Conservation (phyloP, 306 rosid genomes). For the Corylus heterophylla region DNA sequence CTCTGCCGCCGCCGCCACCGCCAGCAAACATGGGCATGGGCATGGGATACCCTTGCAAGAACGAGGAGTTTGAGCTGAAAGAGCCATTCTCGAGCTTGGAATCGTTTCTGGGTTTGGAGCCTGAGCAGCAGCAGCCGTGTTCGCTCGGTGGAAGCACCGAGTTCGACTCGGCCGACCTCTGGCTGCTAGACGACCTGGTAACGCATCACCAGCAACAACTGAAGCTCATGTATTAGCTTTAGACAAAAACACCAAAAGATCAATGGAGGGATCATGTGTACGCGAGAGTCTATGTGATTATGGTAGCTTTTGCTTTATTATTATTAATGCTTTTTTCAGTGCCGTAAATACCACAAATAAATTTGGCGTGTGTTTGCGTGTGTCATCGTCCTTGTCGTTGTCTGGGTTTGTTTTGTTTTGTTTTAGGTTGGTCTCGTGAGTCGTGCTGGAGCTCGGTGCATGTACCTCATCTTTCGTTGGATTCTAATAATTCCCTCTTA, state of each 20-base stretch:
- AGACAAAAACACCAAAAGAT: neutral
- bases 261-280: neutral
- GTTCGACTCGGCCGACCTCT: conserved; percentile 35
- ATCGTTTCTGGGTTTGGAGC: conserved; percentile 61
- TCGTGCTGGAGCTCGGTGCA: conserved; percentile 25
- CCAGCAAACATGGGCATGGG: neutral
- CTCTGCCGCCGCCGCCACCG: neutral
- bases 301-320: no score
- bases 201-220: conserved; percentile 30
- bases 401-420: neutral
- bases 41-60: neutral
- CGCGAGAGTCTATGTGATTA: no score
- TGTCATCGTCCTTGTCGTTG: conserved; percentile 17
- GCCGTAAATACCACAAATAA: conserved; percentile 24
- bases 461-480: neutral
- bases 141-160: conserved; percentile 15
- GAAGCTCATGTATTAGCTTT: conserved; percentile 21
- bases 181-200: conserved; percentile 68
- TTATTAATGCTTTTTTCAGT: neutral
- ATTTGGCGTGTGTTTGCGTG: neutral
- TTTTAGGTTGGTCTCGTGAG: conserved; percentile 4
- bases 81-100: conserved; percentile 62
- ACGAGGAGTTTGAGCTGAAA: conserved; percentile 33
- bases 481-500: neutral
- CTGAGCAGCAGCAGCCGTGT: conserved; percentile 19